These are phyloP conservation scores for Chytriomyces hyalinus DNA, from an alignment of 192 early-diverging fungal genomes.

Conservation along the genomic window DNA sequence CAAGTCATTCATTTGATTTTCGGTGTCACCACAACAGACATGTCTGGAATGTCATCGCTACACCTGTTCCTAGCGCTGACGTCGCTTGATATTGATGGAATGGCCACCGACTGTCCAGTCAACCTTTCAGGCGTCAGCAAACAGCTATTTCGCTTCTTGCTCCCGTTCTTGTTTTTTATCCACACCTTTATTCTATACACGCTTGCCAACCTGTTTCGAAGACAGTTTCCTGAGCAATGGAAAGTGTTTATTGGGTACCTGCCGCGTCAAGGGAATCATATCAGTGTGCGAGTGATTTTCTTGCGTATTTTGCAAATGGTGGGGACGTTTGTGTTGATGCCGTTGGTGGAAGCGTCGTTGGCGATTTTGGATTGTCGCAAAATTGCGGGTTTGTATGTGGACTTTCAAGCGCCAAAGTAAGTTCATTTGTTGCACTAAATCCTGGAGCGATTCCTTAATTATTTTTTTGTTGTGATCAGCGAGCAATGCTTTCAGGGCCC, in stretches of 20 bases:
- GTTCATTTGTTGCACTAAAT: background rate
- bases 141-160: slow-evolving; percentile 31
- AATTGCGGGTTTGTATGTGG: slow-evolving; percentile 14
- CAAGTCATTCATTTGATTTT: slow-evolving; percentile 37
- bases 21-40: background rate
- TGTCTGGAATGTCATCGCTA: background rate
- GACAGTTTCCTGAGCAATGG: background rate
- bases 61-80: slow-evolving; percentile 23
- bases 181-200: background rate
- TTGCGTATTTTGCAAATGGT: slow-evolving; percentile 2
- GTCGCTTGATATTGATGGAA: slow-evolving; percentile 27
- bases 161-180: slow-evolving; percentile 22
- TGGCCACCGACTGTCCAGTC: slow-evolving; percentile 29
- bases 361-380: slow-evolving; percentile 17
- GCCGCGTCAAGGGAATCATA: slow-evolving; percentile 9
- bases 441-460: too few relatives aligned
- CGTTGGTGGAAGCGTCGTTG: slow-evolving; percentile 26
- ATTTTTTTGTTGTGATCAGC: background rate
- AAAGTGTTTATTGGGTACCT: slow-evolving; percentile 16
- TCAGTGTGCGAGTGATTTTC: slow-evolving; percentile 27
- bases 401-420: slow-evolving; percentile 26
- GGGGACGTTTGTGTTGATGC: slow-evolving; percentile 23
- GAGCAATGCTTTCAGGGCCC: slow-evolving; percentile 9
- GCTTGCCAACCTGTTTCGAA: background rate
- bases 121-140: slow-evolving; percentile 18